phyloP scores from a whole-genome alignment of 2,329 filamentous ascomycete species.

The Stromatinia cepivora region DNA sequence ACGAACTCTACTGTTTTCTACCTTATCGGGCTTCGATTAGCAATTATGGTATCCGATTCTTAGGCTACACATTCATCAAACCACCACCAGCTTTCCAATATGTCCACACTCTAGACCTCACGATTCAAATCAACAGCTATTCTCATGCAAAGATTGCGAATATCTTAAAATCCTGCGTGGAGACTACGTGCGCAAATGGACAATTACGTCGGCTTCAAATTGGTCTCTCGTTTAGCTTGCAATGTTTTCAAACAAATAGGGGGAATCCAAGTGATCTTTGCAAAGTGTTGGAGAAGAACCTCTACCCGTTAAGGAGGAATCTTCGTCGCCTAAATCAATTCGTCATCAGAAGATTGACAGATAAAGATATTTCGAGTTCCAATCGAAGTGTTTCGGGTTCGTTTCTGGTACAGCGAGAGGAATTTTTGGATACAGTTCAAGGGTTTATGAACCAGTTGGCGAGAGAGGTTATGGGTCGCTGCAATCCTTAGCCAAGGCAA shows the following conservation, averaged over 20 bases:
- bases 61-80: slow-evolving; percentile 22
- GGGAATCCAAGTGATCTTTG: slow-evolving; percentile 15
- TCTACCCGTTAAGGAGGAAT: slow-evolving; percentile 18
- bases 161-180: slow-evolving; percentile 19
- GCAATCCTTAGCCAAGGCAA: slow-evolving; percentile 13
- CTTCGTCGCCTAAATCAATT: slow-evolving; percentile 18
- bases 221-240: slow-evolving; percentile 18
- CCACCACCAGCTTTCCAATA: slow-evolving; percentile 20
- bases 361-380: slow-evolving; percentile 7
- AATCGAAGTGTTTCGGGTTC: slow-evolving; percentile 10
- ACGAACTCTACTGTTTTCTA: slow-evolving; percentile 22
- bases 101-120: slow-evolving; percentile 22
- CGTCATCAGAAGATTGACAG: slow-evolving; percentile 11
- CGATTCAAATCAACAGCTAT: slow-evolving; percentile 23
- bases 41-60: slow-evolving; percentile 22
- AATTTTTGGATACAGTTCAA: slow-evolving; percentile 20
- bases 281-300: slow-evolving; percentile 20
- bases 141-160: slow-evolving; percentile 22
- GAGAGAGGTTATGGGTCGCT: slow-evolving; percentile 14
- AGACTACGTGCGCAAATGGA: slow-evolving; percentile 21
- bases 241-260: slow-evolving; percentile 15
- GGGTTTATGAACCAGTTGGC: slow-evolving; percentile 19
- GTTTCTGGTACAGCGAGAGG: slow-evolving; percentile 13
- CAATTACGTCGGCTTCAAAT: slow-evolving; percentile 22
- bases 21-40: slow-evolving; percentile 22